Conservation (phyloP, 129 eudicot species). For the Kitagawia praeruptora region DNA sequence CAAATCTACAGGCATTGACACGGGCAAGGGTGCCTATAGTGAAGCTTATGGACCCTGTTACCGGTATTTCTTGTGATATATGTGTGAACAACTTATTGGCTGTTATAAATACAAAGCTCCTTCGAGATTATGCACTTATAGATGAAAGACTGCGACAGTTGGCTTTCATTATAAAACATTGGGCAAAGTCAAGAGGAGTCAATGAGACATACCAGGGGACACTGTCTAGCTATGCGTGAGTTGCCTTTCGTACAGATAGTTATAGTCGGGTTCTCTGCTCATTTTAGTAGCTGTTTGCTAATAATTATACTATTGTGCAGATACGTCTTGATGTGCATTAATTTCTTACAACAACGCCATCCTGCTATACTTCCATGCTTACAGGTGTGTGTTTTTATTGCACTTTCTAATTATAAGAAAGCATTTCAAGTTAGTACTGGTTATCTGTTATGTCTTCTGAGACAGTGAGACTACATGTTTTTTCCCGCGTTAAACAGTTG, state of each 20-base stretch:
- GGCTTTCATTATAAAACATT: slow-evolving; percentile 86
- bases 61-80: slow-evolving; percentile 83
- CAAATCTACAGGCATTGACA: slow-evolving; percentile 56
- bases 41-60: slow-evolving; percentile 91
- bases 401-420: background rate
- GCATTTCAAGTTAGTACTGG: background rate
- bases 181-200: slow-evolving; percentile 93
- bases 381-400: slow-evolving; percentile 44
- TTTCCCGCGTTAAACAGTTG: background rate
- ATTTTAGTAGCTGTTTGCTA: slow-evolving; percentile 1
- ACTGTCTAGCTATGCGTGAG: slow-evolving; percentile 96
- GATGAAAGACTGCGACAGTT: slow-evolving; percentile 78
- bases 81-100: slow-evolving; percentile 91
- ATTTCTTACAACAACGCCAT: slow-evolving; percentile 77
- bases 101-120: slow-evolving; percentile 84
- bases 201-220: slow-evolving; percentile 96
- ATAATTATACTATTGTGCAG: slow-evolving; percentile 37
- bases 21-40: slow-evolving; percentile 97
- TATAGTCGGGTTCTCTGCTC: background rate
- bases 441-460: background rate
- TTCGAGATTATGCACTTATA: slow-evolving; percentile 73
- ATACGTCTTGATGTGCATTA: slow-evolving; percentile 96
- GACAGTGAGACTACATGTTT: background rate
- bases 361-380: slow-evolving; percentile 96
- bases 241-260: slow-evolving; percentile 7